A percentile compares a stretch with the other conserved stretches of the same genome.
Evolutionary conservation across 176 grass and related monocot species (phyloP).

Genomic region (Saccharum officinarum): DNA sequence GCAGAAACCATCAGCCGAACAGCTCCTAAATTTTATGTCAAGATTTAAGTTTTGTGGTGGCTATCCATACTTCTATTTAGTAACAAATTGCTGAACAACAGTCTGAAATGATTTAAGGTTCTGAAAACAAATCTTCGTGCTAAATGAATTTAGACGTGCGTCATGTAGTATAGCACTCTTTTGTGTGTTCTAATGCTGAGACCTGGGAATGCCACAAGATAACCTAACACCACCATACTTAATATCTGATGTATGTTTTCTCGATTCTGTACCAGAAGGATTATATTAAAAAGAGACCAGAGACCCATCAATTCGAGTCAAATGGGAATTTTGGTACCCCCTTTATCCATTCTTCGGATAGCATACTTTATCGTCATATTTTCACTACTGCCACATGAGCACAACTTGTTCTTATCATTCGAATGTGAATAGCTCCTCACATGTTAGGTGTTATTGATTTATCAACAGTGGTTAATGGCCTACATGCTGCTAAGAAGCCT

Average conservation of each 20-base stretch:
- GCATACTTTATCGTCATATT: conserved; percentile 24
- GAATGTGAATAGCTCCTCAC: conserved; percentile 34
- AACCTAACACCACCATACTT: neutral
- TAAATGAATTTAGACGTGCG: neutral
- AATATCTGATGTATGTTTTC: conserved; percentile 38
- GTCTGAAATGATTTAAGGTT: conserved; percentile 21
- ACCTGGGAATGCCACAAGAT: neutral
- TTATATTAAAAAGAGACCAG: conserved; percentile 75
- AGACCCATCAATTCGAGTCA: conserved; percentile 68
- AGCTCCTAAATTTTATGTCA: neutral
- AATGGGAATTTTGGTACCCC: conserved; percentile 84
- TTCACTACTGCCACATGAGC: neutral
- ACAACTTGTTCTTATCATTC: conserved; percentile 24
- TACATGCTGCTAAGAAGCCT: conserved; percentile 76
- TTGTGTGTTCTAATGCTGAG: conserved; percentile 5
- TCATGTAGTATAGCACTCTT: neutral
- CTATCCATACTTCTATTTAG: conserved; percentile 23
- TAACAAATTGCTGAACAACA: conserved; percentile 21
- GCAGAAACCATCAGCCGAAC: too few relatives aligned
- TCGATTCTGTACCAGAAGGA: conserved; percentile 69
- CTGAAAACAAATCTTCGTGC: neutral
- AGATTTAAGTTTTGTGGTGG: conserved; percentile 9
- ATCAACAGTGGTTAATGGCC: conserved; percentile 69
- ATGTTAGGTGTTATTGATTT: conserved; percentile 47
- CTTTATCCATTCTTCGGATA: conserved; percentile 28